Conservation (phyloP, 2,329 filamentous ascomycete species). For the Alternaria atra region DNA sequence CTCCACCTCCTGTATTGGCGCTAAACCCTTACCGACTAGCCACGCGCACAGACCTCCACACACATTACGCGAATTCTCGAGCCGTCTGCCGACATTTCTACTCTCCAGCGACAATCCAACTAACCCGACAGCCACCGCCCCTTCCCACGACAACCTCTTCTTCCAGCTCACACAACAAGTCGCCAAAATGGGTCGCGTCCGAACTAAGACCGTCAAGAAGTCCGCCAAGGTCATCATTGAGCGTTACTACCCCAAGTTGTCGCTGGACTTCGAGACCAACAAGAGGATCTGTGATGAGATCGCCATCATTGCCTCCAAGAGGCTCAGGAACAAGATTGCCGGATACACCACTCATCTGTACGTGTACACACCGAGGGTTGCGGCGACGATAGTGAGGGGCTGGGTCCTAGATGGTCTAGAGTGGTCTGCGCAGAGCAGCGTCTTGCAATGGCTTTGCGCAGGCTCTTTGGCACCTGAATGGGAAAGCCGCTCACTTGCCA, state of each 20-base stretch:
- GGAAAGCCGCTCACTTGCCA: neutral
- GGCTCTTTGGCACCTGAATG: neutral
- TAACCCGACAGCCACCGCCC: constrained; percentile 40
- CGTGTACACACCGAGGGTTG: constrained; percentile 58
- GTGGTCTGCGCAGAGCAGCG: constrained; percentile 66
- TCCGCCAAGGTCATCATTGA: constrained; percentile 99
- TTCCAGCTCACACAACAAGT: constrained; percentile 36
- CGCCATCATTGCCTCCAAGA: constrained; percentile 98
- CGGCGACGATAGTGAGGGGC: constrained; percentile 69
- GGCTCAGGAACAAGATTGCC: constrained; percentile 92
- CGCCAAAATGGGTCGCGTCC: constrained; percentile 65
- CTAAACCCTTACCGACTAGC: neutral
- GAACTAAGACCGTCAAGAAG: constrained; percentile 76
- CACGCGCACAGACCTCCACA: constrained; percentile 16
- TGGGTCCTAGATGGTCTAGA: constrained; percentile 96
- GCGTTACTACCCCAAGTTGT: constrained; percentile 84
- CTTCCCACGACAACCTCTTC: constrained; percentile 32
- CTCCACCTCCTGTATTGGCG: neutral
- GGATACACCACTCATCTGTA: constrained; percentile 82
- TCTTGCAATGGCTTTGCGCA: constrained; percentile 3
- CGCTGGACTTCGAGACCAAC: constrained; percentile 99
- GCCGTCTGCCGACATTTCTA: constrained; percentile 9
- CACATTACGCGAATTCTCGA: constrained; percentile 33
- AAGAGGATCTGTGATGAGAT: constrained; percentile 99
- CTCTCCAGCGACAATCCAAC: constrained; percentile 39